Base-by-base conservation (phyloP, 2,329 filamentous ascomycete species). In the Exophiala phaeomuriformis region DNA sequence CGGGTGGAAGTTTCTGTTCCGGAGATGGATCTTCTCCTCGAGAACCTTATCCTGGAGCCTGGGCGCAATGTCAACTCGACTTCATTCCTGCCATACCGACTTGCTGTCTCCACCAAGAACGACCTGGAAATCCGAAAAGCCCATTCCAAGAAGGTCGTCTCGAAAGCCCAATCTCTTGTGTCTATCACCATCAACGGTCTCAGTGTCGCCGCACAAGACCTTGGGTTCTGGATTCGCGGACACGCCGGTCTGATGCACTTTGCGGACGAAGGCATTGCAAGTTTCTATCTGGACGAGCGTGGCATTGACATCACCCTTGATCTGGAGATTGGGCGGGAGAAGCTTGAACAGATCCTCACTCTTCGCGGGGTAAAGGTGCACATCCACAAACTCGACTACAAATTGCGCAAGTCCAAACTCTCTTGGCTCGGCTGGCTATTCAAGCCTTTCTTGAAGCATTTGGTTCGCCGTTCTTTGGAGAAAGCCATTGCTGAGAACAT, bases 11-110 rank as follows among this genome's bases (percentile, higher is more conserved):
- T 96, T 3, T 86, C 88, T 0, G 86, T 85, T 2, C 90, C 90
- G 0, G 83, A 87, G 33, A 77, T 95, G 51, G 90, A 96, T 63
- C 78, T 97, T 3, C 74, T 97, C 1, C 73, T 97, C 2, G 91
- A 97, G 66, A 96, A 95, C 60, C 75, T 97, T 32, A 86, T 97
- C 55, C 77, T 97, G 32, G 88, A 96, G 65, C 91, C 91, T 0
- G 91, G 91, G 4, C 77, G 77, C 53, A 94, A 89, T 0, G 77
- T 95, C 63, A 91, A 95, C 67, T 75, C 85, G 57, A 88, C 86
- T 2, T 95, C 90, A 0, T 97, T 97, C 74, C 76, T 97, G 1
- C 91, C 91, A 0, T 91, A 89, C 71, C 82, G 83, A 51, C 75
- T 96, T 49, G 84, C 86, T 42, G 73, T 96, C 2, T 84, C 90